Evolutionary conservation across 176 grass and related monocot genomes (phyloP).

Genomic region (Coix lacrymajobi): DNA sequence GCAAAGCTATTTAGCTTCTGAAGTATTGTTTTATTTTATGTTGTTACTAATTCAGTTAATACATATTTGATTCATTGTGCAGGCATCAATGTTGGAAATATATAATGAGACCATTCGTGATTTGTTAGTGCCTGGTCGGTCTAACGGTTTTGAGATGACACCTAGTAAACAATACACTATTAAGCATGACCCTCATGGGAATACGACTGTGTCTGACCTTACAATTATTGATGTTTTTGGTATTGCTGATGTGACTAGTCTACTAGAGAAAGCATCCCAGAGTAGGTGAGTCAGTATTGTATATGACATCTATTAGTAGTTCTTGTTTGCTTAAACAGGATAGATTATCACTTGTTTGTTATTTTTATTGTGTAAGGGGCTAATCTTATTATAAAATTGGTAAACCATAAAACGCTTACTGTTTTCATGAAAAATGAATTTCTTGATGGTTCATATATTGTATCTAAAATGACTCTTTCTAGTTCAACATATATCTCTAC

Average conservation of each 20-base stretch:
- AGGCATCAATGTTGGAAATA: slow-evolving; percentile 96
- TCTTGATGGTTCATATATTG: not conserved
- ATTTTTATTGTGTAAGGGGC: not conserved
- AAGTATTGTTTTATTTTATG: not conserved
- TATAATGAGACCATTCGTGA: slow-evolving; percentile 97
- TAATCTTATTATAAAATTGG: not conserved
- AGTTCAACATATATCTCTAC: not conserved
- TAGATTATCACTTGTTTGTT: not conserved
- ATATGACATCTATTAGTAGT: not conserved
- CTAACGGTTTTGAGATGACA: slow-evolving; percentile 33
- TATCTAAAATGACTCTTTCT: not conserved
- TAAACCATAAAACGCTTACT: not conserved
- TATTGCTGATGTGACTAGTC: slow-evolving; percentile 51
- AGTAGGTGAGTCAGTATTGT: slow-evolving; percentile 49
- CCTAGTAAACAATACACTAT: slow-evolving; percentile 61
- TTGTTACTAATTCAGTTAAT: not conserved
- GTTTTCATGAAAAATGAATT: not conserved
- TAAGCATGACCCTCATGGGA: slow-evolving; percentile 79
- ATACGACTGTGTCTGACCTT: slow-evolving; percentile 72
- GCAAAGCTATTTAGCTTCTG: not conserved
- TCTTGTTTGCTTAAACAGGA: not conserved
- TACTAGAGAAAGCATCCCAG: slow-evolving; percentile 69
- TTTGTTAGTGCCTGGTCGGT: slow-evolving; percentile 48
- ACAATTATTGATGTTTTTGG: slow-evolving; percentile 65
- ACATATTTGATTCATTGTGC: not conserved